Evolutionary conservation across 2,329 filamentous ascomycete genomes (phyloP), one percentile per base, ranked within the genome.

Genomic region (Trichoderma endophyticum): DNA sequence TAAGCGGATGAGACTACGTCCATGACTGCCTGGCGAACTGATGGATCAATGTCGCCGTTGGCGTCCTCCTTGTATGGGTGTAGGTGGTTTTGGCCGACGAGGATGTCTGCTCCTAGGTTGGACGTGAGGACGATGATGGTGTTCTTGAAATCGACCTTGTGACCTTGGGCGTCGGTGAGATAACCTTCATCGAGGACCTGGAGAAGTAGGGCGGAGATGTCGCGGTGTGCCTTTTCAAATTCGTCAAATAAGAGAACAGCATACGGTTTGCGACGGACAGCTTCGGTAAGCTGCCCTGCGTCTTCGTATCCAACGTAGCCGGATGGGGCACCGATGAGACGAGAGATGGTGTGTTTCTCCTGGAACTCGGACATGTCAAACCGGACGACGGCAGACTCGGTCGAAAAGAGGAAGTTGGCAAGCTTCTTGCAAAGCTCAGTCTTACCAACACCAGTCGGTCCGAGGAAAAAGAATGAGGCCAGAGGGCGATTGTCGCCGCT

Each of bases 361-460:
- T 97, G 94, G 80, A 98, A 98, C 79, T 99, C 96, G 77, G 91
- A 93, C 96, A 98, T 98, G 81, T 98, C 96, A 81, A 98, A 98
- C 39, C 96, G 89, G 39, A 98, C 90, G 30, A 99, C 94, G 3
- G 96, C 95, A 32, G 90, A 90, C 77, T 97, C 93, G 1, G 94
- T 97, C 0, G 93, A 96, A 83, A 98, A 99, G 48, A 99, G 86
- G 84, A 98, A 98, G 72, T 88, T 89, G 1, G 96, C 96, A 77
- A 99, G 91, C 80, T 97, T 95, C 86, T 98, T 98, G 86, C 95
- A 97, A 1, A 98, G 89, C 79, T 98, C 95, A 3, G 96, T 99
- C 85, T 98, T 99, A 71, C 96, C 96, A 21, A 98, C 95, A 79
- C 96, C 96, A 0, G 96, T 98, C 6, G 96, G 96, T 0, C 96